Base-by-base conservation (phyloP, 352 stramenopile species). In the Saprolegnia parasitica region DNA sequence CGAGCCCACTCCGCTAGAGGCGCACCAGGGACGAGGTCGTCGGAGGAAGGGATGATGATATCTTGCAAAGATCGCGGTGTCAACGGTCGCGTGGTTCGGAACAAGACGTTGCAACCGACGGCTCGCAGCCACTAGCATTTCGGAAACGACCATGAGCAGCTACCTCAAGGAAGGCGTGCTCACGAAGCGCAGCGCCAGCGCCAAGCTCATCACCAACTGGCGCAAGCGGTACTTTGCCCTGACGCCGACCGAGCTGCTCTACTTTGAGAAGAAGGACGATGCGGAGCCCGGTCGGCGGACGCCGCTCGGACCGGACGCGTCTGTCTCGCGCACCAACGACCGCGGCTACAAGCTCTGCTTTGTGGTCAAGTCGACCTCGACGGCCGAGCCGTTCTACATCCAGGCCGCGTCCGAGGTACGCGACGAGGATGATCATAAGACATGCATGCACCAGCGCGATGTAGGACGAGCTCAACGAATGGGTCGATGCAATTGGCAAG, bases 91-190 rank as follows among this genome's bases (percentile, higher is more conserved):
- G 8, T 8, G n/a, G n/a, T n/a, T n/a, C n/a, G n/a, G n/a, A n/a
- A n/a, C n/a, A n/a, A n/a, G n/a, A n/a, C n/a, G n/a, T n/a, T n/a
- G n/a, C n/a, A n/a, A n/a, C n/a, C n/a, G n/a, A n/a, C n/a, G n/a
- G n/a, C 15, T 46, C 8, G 39, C 39, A 46, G 15, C 39, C 39
- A 46, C 39, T 46, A 46, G 39, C n/a, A n/a, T n/a, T n/a, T n/a
- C n/a, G n/a, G n/a, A n/a, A n/a, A n/a, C n/a, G n/a, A n/a, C n/a
- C n/a, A n/a, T n/a, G n/a, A n/a, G n/a, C n/a, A n/a, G n/a, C n/a
- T n/a, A n/a, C n/a, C 72, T 91, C 65, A 88, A 89, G 71, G 83
- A 91, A 74, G 83, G 83, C 45, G 90, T 78, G 66, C 73, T 91
- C 37, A 78, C 77, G 66, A 91, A 91, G 71, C 82, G 80, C 66